Base-by-base conservation (phyloP, 805 yeast genomes). In the Zygotorulaspora sp. region DNA sequence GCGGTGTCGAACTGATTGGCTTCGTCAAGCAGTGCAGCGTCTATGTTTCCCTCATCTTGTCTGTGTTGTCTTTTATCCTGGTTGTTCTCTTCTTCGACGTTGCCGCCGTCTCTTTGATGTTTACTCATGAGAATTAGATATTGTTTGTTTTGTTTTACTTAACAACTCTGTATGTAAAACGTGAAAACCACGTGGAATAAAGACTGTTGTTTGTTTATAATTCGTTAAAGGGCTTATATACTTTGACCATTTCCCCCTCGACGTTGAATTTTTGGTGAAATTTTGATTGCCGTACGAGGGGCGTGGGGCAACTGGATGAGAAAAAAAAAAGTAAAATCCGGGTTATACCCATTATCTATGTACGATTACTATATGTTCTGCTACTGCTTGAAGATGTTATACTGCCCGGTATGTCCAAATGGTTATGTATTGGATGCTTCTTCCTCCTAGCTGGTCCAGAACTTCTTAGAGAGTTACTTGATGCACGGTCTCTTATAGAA, bases 171-270 rank as follows among this genome's bases (percentile, higher is more conserved):
- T 13, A 14, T 19, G 28, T 17, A 42, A 45, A 57, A 57, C 61
- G 61, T 57, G 61, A 55, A 51, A 39, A 50, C 48, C 62, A 57
- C 62, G 61, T 55, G 62, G 50, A 39, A 35, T 28, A n/a, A 17
- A 12, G 4, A 5, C 7, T 26, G 14, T 14, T 13, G n/a, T 27
- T 27, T 27, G 21, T 27, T 27, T 26, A 26, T 21, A 7, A 10
- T 26, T 14, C 17, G 12, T 11, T 11, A 26, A 17, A 14, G 16
- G 6, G n/a, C 30, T 26, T 26, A n/a, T 26, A 26, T 26, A 26
- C 17, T 26, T 26, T 14, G n/a, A 17, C 30, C 30, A 26, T 26
- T 26, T 26, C 30, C 14, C 14, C 11, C 13, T 26, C 30, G 30
- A n/a, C 16, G 16, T n/a, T 17, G 17, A 26, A 14, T n/a, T 26